Percentiles rank a stretch among this genome's conserved stretches.
Conservation (phyloP, 2,329 filamentous ascomycete genomes). For the Epichloe coenophiala region DNA sequence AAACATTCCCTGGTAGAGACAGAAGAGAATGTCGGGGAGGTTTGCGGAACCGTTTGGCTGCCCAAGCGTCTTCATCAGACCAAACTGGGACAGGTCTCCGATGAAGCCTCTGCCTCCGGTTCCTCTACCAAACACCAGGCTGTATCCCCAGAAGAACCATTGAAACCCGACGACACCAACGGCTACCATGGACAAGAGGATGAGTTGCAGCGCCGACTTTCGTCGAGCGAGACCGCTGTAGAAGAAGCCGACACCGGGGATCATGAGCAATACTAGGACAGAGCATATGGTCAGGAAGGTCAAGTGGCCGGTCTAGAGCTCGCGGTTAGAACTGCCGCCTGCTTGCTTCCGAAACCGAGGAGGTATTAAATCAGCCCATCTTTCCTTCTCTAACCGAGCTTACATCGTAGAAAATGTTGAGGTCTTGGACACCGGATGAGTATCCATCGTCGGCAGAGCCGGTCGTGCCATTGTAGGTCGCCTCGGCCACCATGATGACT, state of each 20-base stretch:
- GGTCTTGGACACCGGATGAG: constrained; percentile 43
- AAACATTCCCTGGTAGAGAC: constrained; percentile 81
- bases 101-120: constrained; percentile 57
- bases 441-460: constrained; percentile 37
- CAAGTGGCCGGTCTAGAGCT: constrained; percentile 58
- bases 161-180: constrained; percentile 72
- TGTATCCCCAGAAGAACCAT: constrained; percentile 96
- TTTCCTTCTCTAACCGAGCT: too few relatives aligned
- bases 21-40: constrained; percentile 74
- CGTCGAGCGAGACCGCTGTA: constrained; percentile 81
- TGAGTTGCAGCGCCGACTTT: constrained; percentile 80
- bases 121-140: constrained; percentile 68
- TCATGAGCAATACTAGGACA: constrained; percentile 80
- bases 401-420: constrained; percentile 79
- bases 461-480: constrained; percentile 36
- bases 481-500: constrained; percentile 15
- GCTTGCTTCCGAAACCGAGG: not conserved
- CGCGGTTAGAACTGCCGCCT: not conserved
- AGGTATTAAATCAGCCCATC: too few relatives aligned
- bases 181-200: constrained; percentile 75
- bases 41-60: constrained; percentile 58
- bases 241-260: constrained; percentile 88
- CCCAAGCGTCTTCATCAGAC: constrained; percentile 63
- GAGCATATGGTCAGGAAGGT: constrained; percentile 67
- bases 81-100: constrained; percentile 69